Percentiles rank a stretch among this genome's conserved stretches.
phyloP scores from a whole-genome alignment of 495 filamentous ascomycete genomes.

The Hyaloscypha variabilis region DNA sequence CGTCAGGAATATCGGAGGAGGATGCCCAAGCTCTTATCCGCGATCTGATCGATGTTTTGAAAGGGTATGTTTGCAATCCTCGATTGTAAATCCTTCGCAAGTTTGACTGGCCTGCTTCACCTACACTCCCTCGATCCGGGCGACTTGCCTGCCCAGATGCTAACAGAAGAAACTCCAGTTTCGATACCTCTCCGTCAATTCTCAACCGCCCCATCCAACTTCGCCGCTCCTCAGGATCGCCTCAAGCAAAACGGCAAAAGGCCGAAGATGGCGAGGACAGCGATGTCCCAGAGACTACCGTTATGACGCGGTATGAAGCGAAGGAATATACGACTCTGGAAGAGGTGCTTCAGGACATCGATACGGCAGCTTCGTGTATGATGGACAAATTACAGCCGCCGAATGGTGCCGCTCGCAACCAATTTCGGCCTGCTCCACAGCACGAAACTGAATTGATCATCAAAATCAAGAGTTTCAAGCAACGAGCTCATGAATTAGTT shows the following conservation, averaged over 20 bases:
- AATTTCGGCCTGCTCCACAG: constrained; percentile 19
- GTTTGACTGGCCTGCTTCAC: not conserved
- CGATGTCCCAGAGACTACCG: constrained; percentile 26
- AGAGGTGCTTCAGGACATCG: constrained; percentile 47
- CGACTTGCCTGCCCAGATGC: constrained; percentile 2
- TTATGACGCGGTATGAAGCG: constrained; percentile 46
- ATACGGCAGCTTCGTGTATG: constrained; percentile 39
- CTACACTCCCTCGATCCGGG: not conserved
- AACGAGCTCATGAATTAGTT: constrained; percentile 32
- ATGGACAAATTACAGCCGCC: constrained; percentile 36
- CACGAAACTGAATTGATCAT: constrained; percentile 22
- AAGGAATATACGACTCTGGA: constrained; percentile 47
- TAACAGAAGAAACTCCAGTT: constrained; percentile 31
- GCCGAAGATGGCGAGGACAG: constrained; percentile 24
- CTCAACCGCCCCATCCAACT: constrained; percentile 46
- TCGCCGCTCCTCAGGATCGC: constrained; percentile 26
- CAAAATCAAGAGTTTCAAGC: constrained; percentile 28
- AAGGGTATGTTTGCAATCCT: constrained; percentile 27
- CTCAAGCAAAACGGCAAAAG: constrained; percentile 32
- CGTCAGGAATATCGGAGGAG: constrained; percentile 13
- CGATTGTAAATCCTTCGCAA: not conserved
- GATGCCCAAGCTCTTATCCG: constrained; percentile 22
- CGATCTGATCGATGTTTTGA: constrained; percentile 35
- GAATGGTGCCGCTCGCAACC: constrained; percentile 21
- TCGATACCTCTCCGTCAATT: constrained; percentile 45